Conservation (phyloP, 2,329 filamentous ascomycete genomes). For the Trichoderma citrinoviride region DNA sequence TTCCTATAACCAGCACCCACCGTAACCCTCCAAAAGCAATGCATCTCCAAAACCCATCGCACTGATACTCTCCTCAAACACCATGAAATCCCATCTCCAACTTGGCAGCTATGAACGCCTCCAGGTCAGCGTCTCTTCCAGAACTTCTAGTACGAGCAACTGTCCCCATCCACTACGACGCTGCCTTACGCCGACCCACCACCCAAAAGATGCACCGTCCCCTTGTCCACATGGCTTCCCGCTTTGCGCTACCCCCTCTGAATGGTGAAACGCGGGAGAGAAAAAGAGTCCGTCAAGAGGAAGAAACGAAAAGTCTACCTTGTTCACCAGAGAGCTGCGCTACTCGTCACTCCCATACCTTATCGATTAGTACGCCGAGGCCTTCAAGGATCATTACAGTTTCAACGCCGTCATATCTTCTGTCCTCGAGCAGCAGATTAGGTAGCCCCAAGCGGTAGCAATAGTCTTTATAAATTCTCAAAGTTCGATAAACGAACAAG, state of each 20-base stretch:
- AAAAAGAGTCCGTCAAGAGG: background rate
- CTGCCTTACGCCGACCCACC: background rate
- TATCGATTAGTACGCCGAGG: conserved; percentile 12
- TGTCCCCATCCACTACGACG: background rate
- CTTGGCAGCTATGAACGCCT: too few species aligned
- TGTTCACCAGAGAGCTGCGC: background rate
- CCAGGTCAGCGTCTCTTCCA: too few species aligned
- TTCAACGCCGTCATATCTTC: too few species aligned
- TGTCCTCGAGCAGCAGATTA: background rate
- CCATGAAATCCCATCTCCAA: too few species aligned
- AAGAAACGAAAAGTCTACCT: too few species aligned
- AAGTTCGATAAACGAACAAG: too few species aligned
- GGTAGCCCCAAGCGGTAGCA: too few species aligned
- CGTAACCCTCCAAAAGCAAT: too few species aligned
- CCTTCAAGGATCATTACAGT: background rate
- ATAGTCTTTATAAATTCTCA: too few species aligned
- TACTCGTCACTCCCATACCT: background rate
- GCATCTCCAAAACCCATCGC: too few species aligned
- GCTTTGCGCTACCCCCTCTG: background rate
- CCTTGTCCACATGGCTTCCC: background rate
- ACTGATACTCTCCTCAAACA: too few species aligned
- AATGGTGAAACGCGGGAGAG: conserved; percentile 12
- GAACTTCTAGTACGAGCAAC: background rate
- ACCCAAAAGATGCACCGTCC: background rate
- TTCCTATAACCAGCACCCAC: too few species aligned